Base-by-base conservation (phyloP, 2,329 filamentous ascomycete genomes). In the Penicillium verrucosum region DNA sequence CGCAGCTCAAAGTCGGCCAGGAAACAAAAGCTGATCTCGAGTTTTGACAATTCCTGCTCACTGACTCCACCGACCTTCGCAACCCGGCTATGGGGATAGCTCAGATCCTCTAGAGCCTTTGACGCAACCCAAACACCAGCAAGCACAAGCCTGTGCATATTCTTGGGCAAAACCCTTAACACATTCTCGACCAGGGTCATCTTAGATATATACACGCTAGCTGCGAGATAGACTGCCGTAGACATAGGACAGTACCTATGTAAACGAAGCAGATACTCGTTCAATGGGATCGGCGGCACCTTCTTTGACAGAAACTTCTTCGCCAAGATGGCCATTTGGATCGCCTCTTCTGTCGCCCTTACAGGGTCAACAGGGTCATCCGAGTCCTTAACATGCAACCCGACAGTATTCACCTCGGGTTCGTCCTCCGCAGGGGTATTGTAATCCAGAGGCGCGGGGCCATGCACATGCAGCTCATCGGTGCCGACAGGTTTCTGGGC, bases 191-290 rank as follows among this genome's bases (percentile, higher is more conserved):
- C 81, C 12, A 93, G 85, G 0, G 88, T 89, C 41, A 97, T 81
- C 25, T 88, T 86, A 70, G 93, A 87, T 63, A 97, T 93, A 76
- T 96, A 97, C 9, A 89, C 81, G 45, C 89, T 92, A 5, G 92
- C 88, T 1, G 93, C 91, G 27, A 99, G 85, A 75, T 96, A 97
- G 10, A 97, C 93, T 25, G 88, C 93, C 0, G 92, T 92, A 60
- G 90, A 95, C 84, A 96, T 92, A 4, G 94, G 92, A 69, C 93
- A 97, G 77, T 89, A 97, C 56, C 85, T 85, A 75, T 97, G 92
- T 57, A 97, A 84, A 16, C 93, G 89, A 67, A 87, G 80, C 25
- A 97, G 83, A 70, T 97, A 99, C 61, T 94, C 89, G 68, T 88
- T 85, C 45, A 97, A 82, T 36, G 86, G 82, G 63, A 97, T 93